Base-by-base conservation (phyloP, 129 eudicot species). In the Flaveria sonorensis region DNA sequence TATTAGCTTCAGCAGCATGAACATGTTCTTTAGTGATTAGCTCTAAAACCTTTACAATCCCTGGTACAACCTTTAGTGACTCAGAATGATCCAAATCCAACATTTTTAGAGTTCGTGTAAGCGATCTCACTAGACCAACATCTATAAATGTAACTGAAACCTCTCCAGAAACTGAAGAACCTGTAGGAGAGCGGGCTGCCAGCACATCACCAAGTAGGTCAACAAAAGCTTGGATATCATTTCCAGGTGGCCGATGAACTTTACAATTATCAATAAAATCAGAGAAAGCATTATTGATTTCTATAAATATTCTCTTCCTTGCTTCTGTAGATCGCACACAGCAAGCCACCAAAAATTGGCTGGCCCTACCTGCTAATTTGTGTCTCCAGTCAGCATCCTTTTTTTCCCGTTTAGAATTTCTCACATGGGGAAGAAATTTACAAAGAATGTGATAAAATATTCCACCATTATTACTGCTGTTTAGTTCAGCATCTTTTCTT, bases 301-400 rank as follows among this genome's bases (percentile, higher is more conserved):
- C 99, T 1, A 83, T 20, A 57, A 95, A 89, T 15, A 92, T 83
- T 73, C 99, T 88, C 82, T 74, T 91, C 83, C 97, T 86, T 7
- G 96, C 97, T 77, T 95, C 99, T 20, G 92, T 77, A 55, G 99
- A 95, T 55, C 99, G 99, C 78, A 86, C 99, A 80, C 96, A 89
- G n/a, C 94, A 81, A 63, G 97, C 91, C 48, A 92, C 97, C 70
- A 95, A 75, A 71, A 95, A 92, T 86, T 92, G 97, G 78, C 92
- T 79, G 21, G 92, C 96, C 68, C 88, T 85, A 72, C 88, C 83
- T 12, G 97, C 90, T 69, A 95, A 83, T 62, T 91, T 95, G 71
- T 95, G 97, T 72, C 82, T 90, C 99, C 97, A 95, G 69, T 94
- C 99, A 16, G 83, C 85, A 81, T 93, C 98, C 62, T 93, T 93